Evolutionary conservation across 257 asterid species (phyloP).

Genomic region (Mitragyna speciosa): DNA sequence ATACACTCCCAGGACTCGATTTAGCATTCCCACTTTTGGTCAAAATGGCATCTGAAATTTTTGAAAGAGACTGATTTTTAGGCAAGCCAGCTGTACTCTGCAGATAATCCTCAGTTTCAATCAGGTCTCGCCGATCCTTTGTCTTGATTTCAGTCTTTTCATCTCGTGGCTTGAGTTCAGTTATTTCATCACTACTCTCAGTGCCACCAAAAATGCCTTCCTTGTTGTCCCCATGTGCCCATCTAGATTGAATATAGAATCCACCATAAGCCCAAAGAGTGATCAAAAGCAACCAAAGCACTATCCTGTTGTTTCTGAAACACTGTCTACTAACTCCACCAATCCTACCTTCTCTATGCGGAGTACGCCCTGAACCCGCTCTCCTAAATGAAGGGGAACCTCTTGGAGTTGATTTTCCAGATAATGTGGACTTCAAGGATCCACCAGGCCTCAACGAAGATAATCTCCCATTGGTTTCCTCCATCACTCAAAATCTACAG

Average conservation of each 20-base stretch:
- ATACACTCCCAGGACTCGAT: constrained; percentile 25
- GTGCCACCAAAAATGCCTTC: constrained; percentile 89
- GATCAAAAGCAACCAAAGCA: constrained; percentile 91
- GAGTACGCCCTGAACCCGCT: constrained; percentile 61
- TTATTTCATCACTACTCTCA: constrained; percentile 39
- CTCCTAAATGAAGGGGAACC: constrained; percentile 85
- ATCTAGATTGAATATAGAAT: constrained; percentile 81
- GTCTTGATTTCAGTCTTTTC: constrained; percentile 35
- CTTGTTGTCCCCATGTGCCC: constrained; percentile 99
- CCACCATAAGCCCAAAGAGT: constrained; percentile 98
- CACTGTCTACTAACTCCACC: constrained; percentile 41
- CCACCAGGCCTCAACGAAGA: constrained; percentile 68
- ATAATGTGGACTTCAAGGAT: constrained; percentile 55
- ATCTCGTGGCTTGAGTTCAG: constrained; percentile 30
- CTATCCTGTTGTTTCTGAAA: constrained; percentile 73
- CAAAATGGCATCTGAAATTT: constrained; percentile 34
- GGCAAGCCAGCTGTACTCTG: constrained; percentile 24
- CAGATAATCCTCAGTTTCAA: constrained; percentile 43
- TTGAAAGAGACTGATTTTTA: constrained; percentile 35
- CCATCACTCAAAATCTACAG: constrained; percentile 48
- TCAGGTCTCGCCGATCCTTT: constrained; percentile 48
- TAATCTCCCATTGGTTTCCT: constrained; percentile 59
- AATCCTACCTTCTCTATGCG: constrained; percentile 54
- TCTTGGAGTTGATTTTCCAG: constrained; percentile 75
- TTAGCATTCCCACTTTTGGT: constrained; percentile 39